Evolutionary conservation across 768 basidiomycete genomes (phyloP), one percentile per base, ranked within the genome.

Genomic region (Fibroporia radiculosa): DNA sequence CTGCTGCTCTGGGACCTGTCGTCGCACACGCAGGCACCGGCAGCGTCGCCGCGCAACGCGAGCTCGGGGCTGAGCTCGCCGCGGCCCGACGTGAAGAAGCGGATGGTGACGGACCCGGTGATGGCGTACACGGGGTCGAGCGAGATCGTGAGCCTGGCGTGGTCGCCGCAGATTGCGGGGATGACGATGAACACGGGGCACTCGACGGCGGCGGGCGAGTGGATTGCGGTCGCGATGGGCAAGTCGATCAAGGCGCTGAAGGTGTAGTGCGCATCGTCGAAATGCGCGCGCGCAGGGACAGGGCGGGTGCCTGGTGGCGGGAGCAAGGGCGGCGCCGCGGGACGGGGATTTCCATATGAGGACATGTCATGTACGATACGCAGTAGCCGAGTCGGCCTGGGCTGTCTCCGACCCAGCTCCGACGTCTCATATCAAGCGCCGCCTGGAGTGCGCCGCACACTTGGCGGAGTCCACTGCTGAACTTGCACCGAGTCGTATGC

Each of bases 1-100:
- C 71, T 96, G n/a, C 69, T 96, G 8, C 62, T 98, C 12, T 98
- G 93, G 89, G 93, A 98, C 60, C 74, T 96, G 34, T 71, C 80
- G 47, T 68, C 70, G 42, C 70, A 81, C 57, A 74, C 80, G 7
- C 78, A 73, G 52, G 70, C 46, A 29, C 60, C 66, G 28, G 74
- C 77, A 3, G 72, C 80, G 18, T 87, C 83, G 24, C 85, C 84
- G 18, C 74, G 84, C n/a, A 65, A 63, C 12, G 75, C 80, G 37
- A 78, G 80, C 44, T 79, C 84, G 27, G 76, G 88, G 5, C 65
- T 87, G 42, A 84, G 84, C 60, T 88, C 87, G 14, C 88, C 87
- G 14, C 72, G 85, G 42, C 85, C 88, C 38, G 88, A 88, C 58
- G 76, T 78, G 40, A 90, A 84, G 68, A 86, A 82, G 64, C 77